Conservation (phyloP, 2,329 filamentous ascomycete species). For the Aspergillus aculeatinus region DNA sequence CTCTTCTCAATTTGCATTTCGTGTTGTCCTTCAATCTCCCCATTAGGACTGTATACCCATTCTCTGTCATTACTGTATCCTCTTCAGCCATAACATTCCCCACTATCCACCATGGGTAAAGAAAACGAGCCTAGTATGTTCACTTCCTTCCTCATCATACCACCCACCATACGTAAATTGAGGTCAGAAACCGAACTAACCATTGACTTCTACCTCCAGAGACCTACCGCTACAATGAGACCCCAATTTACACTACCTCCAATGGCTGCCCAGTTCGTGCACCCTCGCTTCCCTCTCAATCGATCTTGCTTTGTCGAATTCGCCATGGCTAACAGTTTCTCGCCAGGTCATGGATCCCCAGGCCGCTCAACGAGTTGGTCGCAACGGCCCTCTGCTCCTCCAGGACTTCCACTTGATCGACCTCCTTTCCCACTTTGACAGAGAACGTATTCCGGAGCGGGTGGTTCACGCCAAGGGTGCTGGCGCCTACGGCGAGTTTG, state of each 20-base stretch:
- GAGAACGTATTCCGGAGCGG: slow-evolving; percentile 43
- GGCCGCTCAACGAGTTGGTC: slow-evolving; percentile 54
- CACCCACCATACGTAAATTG: neutral
- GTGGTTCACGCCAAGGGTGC: slow-evolving; percentile 47
- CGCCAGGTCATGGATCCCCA: slow-evolving; percentile 52
- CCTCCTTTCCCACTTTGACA: slow-evolving; percentile 50
- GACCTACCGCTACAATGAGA: slow-evolving; percentile 56
- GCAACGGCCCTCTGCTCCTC: slow-evolving; percentile 59
- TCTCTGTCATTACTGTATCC: slow-evolving; percentile 1
- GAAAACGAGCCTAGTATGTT: slow-evolving; percentile 36
- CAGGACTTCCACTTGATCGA: slow-evolving; percentile 68
- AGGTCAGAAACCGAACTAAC: neutral
- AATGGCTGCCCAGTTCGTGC: slow-evolving; percentile 54
- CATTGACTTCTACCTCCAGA: slow-evolving; percentile 19
- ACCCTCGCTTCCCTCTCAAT: neutral
- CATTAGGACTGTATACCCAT: neutral
- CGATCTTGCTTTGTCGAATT: neutral
- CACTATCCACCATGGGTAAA: slow-evolving; percentile 34
- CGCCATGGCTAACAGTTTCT: slow-evolving; percentile 8
- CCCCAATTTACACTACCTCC: slow-evolving; percentile 59
- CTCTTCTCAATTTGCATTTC: neutral
- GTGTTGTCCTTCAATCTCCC: neutral
- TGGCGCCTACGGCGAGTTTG: slow-evolving; percentile 45
- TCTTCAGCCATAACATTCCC: neutral
- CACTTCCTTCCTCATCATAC: neutral